Evolutionary conservation across 805 yeast species (phyloP), one percentile per base, ranked within the genome.

Genomic region (Nakazawaea molendinolei): DNA sequence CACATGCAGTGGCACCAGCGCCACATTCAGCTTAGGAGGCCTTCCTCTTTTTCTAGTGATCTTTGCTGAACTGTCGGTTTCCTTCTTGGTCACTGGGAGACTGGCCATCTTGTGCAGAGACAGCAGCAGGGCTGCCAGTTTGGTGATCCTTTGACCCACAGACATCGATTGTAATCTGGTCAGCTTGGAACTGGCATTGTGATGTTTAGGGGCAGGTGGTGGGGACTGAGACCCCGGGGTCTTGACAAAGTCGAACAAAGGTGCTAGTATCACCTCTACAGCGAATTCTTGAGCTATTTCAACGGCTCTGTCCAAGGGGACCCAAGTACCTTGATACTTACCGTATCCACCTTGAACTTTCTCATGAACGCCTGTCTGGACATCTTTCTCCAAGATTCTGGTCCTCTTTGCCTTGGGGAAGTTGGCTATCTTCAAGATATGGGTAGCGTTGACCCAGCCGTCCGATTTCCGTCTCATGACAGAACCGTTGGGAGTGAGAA

Each of bases 291-390:
- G 63, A 1, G 90, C 86, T 38, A 86, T 70, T 43, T 70, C 74
- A 18, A 65, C 59, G 1, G 95, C 97, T 33, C 84, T 74, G 4
- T 69, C 76, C 44, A 85, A 59, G 0, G 97, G 97, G 5, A 89
- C 89, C 96, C 96, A 89, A 3, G 97, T 89, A 13, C 96, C 97
- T 58, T 90, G 97, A 57, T 87, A 90, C 53, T 89, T 80, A 38
- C 97, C 97, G 55, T 87, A 89, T 3, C 97, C 97, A 44, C 97
- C 97, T 58, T 89, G 97, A 14, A 89, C 87, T 56, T 90, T 90
- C 51, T 89, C 96, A 56, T 89, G 97, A 14, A 67, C 60, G 5
- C 95, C 95, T 26, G 72, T 73, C 53, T 90, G 96, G 12, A 90
- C 95, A 45, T 89, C 96, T 50, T 82, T 78, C 55, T 89, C 97